These are phyloP conservation scores for Haplosporangium sp. DNA, from an alignment of 371 early-diverging fungal genomes.

Conservation along the genomic window DNA sequence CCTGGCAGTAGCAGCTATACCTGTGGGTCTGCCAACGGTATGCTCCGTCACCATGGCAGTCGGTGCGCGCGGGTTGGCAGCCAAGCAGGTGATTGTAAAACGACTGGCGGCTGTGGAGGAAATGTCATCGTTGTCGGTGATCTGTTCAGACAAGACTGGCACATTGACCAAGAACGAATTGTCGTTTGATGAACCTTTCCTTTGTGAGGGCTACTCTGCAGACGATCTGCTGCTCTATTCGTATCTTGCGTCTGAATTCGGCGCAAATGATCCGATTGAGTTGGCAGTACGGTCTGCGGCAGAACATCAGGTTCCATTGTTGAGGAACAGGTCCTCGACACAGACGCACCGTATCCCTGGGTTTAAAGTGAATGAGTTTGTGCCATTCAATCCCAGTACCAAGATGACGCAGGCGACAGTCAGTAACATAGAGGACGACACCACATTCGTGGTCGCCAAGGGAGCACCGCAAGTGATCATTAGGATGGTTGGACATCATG, in stretches of 20 bases:
- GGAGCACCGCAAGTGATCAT: slow-evolving; percentile 92
- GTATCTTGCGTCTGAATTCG: slow-evolving; percentile 87
- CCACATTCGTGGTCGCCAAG: slow-evolving; percentile 84
- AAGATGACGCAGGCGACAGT: slow-evolving; percentile 90
- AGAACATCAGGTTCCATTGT: slow-evolving; percentile 70
- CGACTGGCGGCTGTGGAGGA: slow-evolving; percentile 95
- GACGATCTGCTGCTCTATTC: slow-evolving; percentile 83
- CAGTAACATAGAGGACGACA: slow-evolving; percentile 69
- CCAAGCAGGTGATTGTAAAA: slow-evolving; percentile 94
- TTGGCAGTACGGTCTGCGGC: slow-evolving; percentile 84
- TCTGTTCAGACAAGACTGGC: slow-evolving; percentile 97
- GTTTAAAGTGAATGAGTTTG: slow-evolving; percentile 81
- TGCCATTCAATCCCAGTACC: slow-evolving; percentile 86
- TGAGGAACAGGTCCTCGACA: slow-evolving; percentile 57
- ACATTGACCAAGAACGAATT: slow-evolving; percentile 94
- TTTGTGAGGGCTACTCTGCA: slow-evolving; percentile 75
- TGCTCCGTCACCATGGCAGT: slow-evolving; percentile 97
- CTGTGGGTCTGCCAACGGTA: slow-evolving; percentile 94
- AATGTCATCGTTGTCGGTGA: slow-evolving; percentile 91
- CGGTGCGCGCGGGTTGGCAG: slow-evolving; percentile 90
- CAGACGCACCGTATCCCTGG: slow-evolving; percentile 74
- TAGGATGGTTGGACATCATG: slow-evolving; percentile 81
- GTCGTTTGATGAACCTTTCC: slow-evolving; percentile 85
- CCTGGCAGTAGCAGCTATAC: slow-evolving; percentile 93
- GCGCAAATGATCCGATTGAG: slow-evolving; percentile 90